Percentiles rank a stretch among this genome's conserved stretches.
These are phyloP conservation scores for Ascocoryne sarcoides DNA, from an alignment of 2,329 filamentous ascomycete species.

Conservation along the genomic window DNA sequence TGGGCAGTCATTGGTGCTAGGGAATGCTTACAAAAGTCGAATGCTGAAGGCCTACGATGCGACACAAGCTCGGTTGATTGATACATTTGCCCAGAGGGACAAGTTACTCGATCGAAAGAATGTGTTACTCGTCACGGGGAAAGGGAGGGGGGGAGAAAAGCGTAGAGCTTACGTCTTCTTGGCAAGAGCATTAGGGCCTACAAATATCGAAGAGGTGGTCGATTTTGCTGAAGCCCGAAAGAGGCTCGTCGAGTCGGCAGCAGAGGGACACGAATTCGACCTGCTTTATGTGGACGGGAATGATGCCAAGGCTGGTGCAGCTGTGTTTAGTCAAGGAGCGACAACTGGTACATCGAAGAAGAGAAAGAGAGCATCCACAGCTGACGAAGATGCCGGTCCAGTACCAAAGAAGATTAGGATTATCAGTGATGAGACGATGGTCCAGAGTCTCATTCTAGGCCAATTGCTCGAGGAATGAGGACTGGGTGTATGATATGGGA, in stretches of 20 bases:
- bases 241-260: constrained; percentile 43
- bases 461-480: constrained; percentile 45
- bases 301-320: constrained; percentile 37
- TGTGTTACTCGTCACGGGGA: constrained; percentile 64
- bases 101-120: constrained; percentile 55
- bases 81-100: constrained; percentile 50
- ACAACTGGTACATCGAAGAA: constrained; percentile 31
- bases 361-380: constrained; percentile 32
- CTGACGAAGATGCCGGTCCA: constrained; percentile 28
- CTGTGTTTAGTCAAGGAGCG: constrained; percentile 20
- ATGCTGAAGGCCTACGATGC: constrained; percentile 54
- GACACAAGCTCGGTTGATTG: constrained; percentile 42
- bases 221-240: constrained; percentile 57
- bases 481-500: not conserved
- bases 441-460: constrained; percentile 87
- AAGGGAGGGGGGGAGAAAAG: constrained; percentile 51
- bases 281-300: constrained; percentile 71
- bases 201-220: constrained; percentile 52
- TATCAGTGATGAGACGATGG: constrained; percentile 76
- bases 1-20: constrained; percentile 68
- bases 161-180: constrained; percentile 73
- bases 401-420: constrained; percentile 50
- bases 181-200: constrained; percentile 67
- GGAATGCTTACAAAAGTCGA: constrained; percentile 69
- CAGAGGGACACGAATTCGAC: constrained; percentile 46